A percentile compares a stretch with the other conserved stretches of the same genome.
These are phyloP conservation scores for Wickerhamomyces chambardii DNA, from an alignment of 805 yeast genomes.

Conservation along the genomic window DNA sequence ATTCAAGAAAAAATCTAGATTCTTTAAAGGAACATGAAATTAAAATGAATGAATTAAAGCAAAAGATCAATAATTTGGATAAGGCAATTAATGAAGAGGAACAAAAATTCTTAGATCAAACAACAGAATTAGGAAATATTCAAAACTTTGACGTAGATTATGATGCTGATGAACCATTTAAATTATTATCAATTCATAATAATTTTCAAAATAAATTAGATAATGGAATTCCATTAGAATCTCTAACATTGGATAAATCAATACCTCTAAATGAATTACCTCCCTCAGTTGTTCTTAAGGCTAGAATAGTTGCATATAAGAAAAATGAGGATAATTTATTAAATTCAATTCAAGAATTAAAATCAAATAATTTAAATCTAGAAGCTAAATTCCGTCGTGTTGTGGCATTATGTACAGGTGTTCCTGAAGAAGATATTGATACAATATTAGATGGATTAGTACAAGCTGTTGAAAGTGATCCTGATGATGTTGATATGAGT, in stretches of 20 bases:
- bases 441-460: constrained; percentile 74
- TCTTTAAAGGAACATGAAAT: constrained; percentile 36
- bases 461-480: constrained; percentile 85
- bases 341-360: constrained; percentile 41
- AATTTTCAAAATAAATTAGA: constrained; percentile 34
- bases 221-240: constrained; percentile 19
- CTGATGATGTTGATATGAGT: constrained; percentile 54
- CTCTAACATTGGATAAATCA: constrained; percentile 9
- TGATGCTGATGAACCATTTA: constrained; percentile 91
- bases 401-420: constrained; percentile 84
- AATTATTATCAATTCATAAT: constrained; percentile 51
- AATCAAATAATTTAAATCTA: constrained; percentile 42
- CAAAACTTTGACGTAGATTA: constrained; percentile 44
- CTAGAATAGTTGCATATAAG: constrained; percentile 74
- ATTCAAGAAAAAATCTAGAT: constrained; percentile 39
- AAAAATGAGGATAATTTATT: constrained; percentile 54
- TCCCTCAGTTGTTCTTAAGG: constrained; percentile 43
- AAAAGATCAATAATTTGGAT: constrained; percentile 47
- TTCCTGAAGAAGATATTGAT: constrained; percentile 74
- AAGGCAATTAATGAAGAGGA: constrained; percentile 61
- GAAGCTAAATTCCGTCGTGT: constrained; percentile 81
- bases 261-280: constrained; percentile 20
- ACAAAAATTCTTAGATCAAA: constrained; percentile 35
- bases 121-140: constrained; percentile 27
- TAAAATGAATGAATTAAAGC: constrained; percentile 38